Evolutionary conservation across 768 basidiomycete genomes (phyloP), one percentile per base, ranked within the genome.

Genomic region (Pleurotus pulmonarius): DNA sequence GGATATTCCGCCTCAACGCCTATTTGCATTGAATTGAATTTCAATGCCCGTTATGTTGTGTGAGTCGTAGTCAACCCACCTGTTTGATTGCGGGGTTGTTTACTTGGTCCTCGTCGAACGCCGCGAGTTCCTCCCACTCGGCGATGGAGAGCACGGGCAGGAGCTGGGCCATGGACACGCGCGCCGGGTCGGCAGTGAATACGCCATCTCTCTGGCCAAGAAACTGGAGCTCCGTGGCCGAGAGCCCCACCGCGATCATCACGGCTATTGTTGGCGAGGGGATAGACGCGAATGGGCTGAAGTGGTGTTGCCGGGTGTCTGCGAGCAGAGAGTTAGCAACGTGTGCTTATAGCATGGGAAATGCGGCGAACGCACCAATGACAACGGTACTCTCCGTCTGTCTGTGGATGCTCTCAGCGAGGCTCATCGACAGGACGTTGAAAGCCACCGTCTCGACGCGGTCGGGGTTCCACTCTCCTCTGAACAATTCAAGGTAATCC

Each of bases 141-240:
- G 97, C 96, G 0, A 96, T 96, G 0, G 92, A 93, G 70, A 99
- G 95, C 56, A 93, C 82, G 1, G 92, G 84, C 55, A 99, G 86
- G 13, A 98, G 77, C 41, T 96, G 86, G 25, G 97, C 97, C 1
- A 94, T 94, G 45, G 88, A 86, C 6, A 99, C 95, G 73, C 97
- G 98, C 55, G 94, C 82, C 1, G 97, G 97, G 69, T 98, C 96
- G 18, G 97, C 97, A 5, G 96, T 97, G 74, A 98, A 98, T 65
- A 98, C 95, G 1, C 97, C 97, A 63, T 98, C 97, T 34, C 96
- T 92, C 67, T 98, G 95, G 71, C 98, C 98, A 96, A 97, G 98
- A 52, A 99, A 95, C 73, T 99, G 97, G 24, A 98, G 80, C 70
- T 99, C 97, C 2, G 88, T 79, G 0, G 96, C 95, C 6, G 81